Base-by-base conservation (phyloP, 2,329 filamentous ascomycete genomes). In the Aureobasidium subglaciale region DNA sequence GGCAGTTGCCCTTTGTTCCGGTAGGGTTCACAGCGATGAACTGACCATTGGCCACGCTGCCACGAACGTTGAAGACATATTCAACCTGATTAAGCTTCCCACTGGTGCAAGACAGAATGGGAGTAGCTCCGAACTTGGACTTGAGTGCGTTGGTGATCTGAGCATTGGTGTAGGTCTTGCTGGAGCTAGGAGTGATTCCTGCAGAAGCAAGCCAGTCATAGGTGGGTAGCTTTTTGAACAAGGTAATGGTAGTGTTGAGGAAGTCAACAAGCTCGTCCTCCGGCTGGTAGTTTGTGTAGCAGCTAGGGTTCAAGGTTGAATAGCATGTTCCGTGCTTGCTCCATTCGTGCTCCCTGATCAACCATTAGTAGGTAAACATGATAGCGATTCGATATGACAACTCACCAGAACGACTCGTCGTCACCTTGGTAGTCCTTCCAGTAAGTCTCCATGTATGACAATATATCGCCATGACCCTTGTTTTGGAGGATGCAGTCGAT, bases 1-100 rank as follows among this genome's bases (percentile, higher is more conserved):
- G 80, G 67, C 87, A 90, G 38, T 73, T 78, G 16, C 82, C 81
- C 43, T 75, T 78, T 13, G 77, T 74, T 35, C 83, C 82, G 60
- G 82, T 78, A 9, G 77, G 77, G 32, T 77, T 71, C 2, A 77
- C 69, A 16, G 82, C 69, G 22, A 82, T 73, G 63, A 85, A 87
- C 4, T 76, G 65, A 22, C 83, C 84, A 7, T 73, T 73, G 61
- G 83, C 78, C 1, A 83, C 67, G 29, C 78, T 81, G 8, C 79
- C 79, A 30, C 70, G 69, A 20, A 81, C 73, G 56, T 84, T 80
- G 73, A 79, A 87, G 63, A 85, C 80, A 63, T 82, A 81, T 73
- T 75, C 80, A 37, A 76, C 73, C 60, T 81, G 69, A 55, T 78
- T 76, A 42, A 82, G 64, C 15, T 67, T 65, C 40, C 70, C 70